Evolutionary conservation across 495 filamentous ascomycete genomes (phyloP).

Genomic region (Parathielavia hyrcaniae): DNA sequence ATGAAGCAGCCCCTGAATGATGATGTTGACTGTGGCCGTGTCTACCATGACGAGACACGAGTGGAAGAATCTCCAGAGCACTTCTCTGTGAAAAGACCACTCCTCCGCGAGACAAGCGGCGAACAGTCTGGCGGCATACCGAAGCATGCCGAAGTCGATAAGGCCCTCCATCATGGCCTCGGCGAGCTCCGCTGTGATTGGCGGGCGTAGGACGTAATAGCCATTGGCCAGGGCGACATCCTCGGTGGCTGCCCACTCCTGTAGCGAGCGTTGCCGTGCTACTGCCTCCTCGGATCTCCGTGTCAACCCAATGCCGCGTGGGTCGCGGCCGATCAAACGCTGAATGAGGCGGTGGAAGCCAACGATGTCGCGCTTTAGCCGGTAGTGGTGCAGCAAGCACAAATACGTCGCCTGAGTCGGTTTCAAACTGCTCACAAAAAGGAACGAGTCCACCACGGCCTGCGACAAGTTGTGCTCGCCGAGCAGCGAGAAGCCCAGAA

Average conservation of each 20-base stretch:
- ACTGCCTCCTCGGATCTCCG: constrained; percentile 17
- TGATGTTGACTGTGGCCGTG: constrained; percentile 22
- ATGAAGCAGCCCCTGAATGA: constrained; percentile 28
- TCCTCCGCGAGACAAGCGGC: constrained; percentile 30
- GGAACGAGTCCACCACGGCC: constrained; percentile 47
- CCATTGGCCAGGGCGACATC: constrained; percentile 14
- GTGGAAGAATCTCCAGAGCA: constrained; percentile 33
- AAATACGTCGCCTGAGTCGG: constrained; percentile 51
- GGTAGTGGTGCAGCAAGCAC: constrained; percentile 52
- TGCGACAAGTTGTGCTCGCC: constrained; percentile 47
- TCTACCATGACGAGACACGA: constrained; percentile 29
- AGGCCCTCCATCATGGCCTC: constrained; percentile 37
- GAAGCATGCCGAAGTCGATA: constrained; percentile 33
- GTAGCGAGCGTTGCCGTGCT: background rate
- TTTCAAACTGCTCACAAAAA: constrained; percentile 43
- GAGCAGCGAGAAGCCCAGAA: constrained; percentile 51
- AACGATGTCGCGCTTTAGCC: constrained; percentile 31
- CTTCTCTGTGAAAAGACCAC: constrained; percentile 19
- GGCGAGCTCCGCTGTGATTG: constrained; percentile 24
- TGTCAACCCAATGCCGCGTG: constrained; percentile 22
- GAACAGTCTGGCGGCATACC: constrained; percentile 33
- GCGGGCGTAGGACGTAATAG: constrained; percentile 27
- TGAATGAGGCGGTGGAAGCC: constrained; percentile 39
- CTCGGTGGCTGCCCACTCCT: constrained; percentile 17
- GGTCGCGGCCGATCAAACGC: constrained; percentile 34